These are phyloP conservation scores for Patellaria atrata DNA, from an alignment of 495 filamentous ascomycete species.

Conservation along the genomic window DNA sequence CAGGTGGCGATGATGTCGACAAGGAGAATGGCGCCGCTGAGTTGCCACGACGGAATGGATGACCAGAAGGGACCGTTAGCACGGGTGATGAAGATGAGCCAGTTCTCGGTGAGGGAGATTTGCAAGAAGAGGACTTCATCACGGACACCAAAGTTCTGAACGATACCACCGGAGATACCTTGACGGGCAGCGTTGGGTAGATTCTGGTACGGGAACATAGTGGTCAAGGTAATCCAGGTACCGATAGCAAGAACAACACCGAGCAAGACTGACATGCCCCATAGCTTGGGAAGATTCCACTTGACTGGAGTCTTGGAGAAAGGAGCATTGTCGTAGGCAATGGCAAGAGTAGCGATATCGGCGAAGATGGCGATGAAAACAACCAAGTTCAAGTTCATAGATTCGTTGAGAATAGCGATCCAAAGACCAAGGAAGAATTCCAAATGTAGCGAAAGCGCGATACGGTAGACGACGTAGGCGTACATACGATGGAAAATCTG, in stretches of 20 bases:
- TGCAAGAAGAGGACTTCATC: conserved; percentile 79
- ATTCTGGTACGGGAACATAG: conserved; percentile 24
- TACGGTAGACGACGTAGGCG: conserved; percentile 91
- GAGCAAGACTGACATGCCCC: conserved; percentile 77
- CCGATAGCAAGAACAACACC: conserved; percentile 67
- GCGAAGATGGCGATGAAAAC: conserved; percentile 93
- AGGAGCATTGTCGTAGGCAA: conserved; percentile 87
- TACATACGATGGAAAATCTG: conserved; percentile 98
- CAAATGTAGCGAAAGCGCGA: conserved; percentile 79
- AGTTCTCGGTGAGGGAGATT: conserved; percentile 85
- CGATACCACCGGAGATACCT: conserved; percentile 53
- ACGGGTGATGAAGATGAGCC: conserved; percentile 93
- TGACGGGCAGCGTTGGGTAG: conserved; percentile 17
- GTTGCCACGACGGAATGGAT: conserved; percentile 68
- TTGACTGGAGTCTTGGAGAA: conserved; percentile 78
- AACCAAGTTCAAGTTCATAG: conserved; percentile 69
- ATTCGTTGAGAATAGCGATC: conserved; percentile 75
- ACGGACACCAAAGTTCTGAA: conserved; percentile 70
- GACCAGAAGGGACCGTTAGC: conserved; percentile 79
- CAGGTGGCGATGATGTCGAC: conserved; percentile 74
- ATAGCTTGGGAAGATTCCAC: conserved; percentile 86
- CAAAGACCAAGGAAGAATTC: conserved; percentile 81
- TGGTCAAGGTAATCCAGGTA: conserved; percentile 52
- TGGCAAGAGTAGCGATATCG: conserved; percentile 82
- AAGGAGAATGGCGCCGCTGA: conserved; percentile 56